Base-by-base conservation (phyloP, 768 basidiomycete genomes). In the Russula abietina region DNA sequence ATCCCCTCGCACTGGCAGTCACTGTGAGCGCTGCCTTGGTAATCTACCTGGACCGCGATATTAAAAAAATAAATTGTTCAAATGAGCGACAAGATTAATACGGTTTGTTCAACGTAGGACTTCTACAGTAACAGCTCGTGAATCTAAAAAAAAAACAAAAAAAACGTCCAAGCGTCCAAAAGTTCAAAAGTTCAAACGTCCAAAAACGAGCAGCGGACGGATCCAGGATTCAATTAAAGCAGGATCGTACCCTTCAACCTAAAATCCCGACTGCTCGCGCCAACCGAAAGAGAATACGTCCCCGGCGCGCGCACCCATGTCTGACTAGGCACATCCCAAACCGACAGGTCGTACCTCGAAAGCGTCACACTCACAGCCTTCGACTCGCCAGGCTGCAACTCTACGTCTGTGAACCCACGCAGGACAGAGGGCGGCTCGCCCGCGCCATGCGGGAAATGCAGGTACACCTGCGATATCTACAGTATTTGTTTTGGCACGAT, bases 391-490 rank as follows among this genome's bases (percentile, higher is more conserved):
- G 67, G 68, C 54, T 61, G 49, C 30, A 72, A 33, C 4, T 46
- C 54, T 12, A 69, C 63, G 58, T 70, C 67, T 49, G 61, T 68
- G 61, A 73, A 72, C 1, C 72, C 72, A 8, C 70, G 62, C 38
- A 89, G 77, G 36, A 91, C 70, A 2, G 82, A 83, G 0, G 89
- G 89, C 3, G 90, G 90, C 69, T 91, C 88, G 41, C 79, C 80
- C 3, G 86, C 78, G 0, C 80, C 81, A 0, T 75, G 57, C 0
- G 87, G 87, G 76, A 85, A 83, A 71, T 87, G 81, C 32, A 92
- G 36, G 73, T 91, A 93, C n/a, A 92, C 73, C 76, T 92, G 90
- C 9, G 89, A 83, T 49, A 86, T 83, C 83, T 89, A 65, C 11
- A n/a, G n/a, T n/a, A n/a, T 10, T 48, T 12, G 26, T 26, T 26